Percentiles rank a stretch among this genome's conserved stretches.
These are phyloP conservation scores for Scheffersomyces spartinae DNA, from an alignment of 805 yeast genomes.

Conservation along the genomic window DNA sequence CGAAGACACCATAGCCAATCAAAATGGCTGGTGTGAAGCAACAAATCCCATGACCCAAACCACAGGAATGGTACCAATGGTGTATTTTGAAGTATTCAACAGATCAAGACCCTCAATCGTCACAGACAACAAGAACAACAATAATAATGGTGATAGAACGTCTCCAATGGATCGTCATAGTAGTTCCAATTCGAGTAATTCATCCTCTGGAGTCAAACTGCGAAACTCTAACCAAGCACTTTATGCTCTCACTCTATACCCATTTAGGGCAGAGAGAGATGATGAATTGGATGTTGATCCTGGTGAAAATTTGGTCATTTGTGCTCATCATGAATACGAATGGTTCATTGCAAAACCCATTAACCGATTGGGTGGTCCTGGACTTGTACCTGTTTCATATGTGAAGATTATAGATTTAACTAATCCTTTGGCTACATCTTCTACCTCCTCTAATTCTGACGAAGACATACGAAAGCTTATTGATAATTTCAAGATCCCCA, in stretches of 20 bases:
- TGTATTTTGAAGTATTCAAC: constrained; percentile 71
- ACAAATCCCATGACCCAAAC: constrained; percentile 70
- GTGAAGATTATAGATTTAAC: constrained; percentile 76
- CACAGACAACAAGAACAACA: constrained; percentile 1
- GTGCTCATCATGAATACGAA: constrained; percentile 93
- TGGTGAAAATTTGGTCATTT: constrained; percentile 83
- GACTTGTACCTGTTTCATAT: constrained; percentile 85
- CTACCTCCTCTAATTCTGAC: constrained; percentile 40
- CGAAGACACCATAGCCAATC: constrained; percentile 32
- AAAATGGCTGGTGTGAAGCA: constrained; percentile 76
- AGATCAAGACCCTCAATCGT: constrained; percentile 34
- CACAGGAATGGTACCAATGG: constrained; percentile 79
- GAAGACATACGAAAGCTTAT: constrained; percentile 42
- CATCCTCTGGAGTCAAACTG: constrained; percentile 7
- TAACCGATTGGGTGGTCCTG: constrained; percentile 93
- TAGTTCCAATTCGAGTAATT: not conserved
- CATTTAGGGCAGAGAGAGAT: constrained; percentile 68
- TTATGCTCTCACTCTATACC: constrained; percentile 79
- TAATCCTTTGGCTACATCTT: constrained; percentile 11
- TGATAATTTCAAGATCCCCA: constrained; percentile 61
- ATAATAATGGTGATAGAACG: not conserved
- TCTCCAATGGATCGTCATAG: constrained; percentile 2
- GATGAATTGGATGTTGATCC: constrained; percentile 80
- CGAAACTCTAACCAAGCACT: constrained; percentile 29
- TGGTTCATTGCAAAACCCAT: constrained; percentile 98